Base-by-base conservation (phyloP, 805 yeast species). In the Candida qinlingensis region DNA sequence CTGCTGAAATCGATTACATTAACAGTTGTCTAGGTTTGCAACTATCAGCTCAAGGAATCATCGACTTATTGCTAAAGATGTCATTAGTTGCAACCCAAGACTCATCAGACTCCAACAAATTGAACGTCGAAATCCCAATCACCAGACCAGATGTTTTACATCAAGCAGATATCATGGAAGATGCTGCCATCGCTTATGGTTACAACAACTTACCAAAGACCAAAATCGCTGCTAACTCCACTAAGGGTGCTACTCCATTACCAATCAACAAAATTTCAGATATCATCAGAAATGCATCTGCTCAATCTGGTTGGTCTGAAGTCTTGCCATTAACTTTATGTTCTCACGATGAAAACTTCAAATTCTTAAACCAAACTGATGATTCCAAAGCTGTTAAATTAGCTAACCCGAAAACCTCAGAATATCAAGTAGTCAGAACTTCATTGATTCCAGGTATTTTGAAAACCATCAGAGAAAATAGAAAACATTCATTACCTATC, bases 161-260 rank as follows among this genome's bases (percentile, higher is more conserved):
- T 69, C 96, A 89, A 66, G 92, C 98, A 76, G 99, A 94, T 70
- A 84, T 94, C 57, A 87, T 94, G 96, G 99, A 94, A 70, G 99
- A 94, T 68, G 96, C 92, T 43, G 99, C 97, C 42, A 85, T 94
- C 63, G 95, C 89, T 31, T 94, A 89, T 65, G 99, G 99, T 49
- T 94, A 85, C 76, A 86, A 91, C 71, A 89, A 87, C 65, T 76
- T 94, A 63, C 79, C 77, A 54, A 88, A 84, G 70, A 82, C 94
- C 45, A 79, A 79, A 56, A 88, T 94, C 62, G 78, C 89, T 56
- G 76, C 88, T 33, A 83, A 83, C 49, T 79, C 96, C 8, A 80
- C 85, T 54, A 74, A 79, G 47, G 84, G 88, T 53, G 96, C 96
- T 27, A 76, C 85, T 47, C 90, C 98, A 39, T 79, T 92, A 65